A percentile compares a stretch with the other conserved stretches of the same genome.
phyloP scores from a whole-genome alignment of 306 rosid species.

The Mimosa bimucronata region DNA sequence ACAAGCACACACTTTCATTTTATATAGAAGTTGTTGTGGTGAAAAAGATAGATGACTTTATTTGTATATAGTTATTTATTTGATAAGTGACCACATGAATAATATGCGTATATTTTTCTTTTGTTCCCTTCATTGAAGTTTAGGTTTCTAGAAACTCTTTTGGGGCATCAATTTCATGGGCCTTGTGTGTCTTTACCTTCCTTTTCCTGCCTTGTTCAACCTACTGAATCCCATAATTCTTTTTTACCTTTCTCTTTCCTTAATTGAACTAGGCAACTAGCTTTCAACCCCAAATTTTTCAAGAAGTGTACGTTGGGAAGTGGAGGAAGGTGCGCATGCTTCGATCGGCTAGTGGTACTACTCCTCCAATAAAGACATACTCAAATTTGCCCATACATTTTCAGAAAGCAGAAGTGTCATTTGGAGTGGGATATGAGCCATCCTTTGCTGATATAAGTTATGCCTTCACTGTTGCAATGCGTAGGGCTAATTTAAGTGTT shows the following conservation, averaged over 20 bases:
- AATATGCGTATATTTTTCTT: not conserved
- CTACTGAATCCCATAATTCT: slow-evolving; percentile 24
- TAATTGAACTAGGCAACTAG: slow-evolving; percentile 80
- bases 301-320: slow-evolving; percentile 87
- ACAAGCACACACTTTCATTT: not conserved
- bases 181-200: not conserved
- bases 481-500: slow-evolving; percentile 92
- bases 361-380: slow-evolving; percentile 93
- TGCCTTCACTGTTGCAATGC: slow-evolving; percentile 94
- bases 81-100: slow-evolving; percentile 8
- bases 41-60: not conserved
- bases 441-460: slow-evolving; percentile 90
- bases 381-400: slow-evolving; percentile 80
- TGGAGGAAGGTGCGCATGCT: slow-evolving; percentile 96
- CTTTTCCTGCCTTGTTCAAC: not conserved
- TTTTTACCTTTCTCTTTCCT: slow-evolving; percentile 40
- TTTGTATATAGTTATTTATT: not conserved
- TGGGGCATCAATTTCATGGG: not conserved
- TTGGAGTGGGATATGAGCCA: slow-evolving; percentile 98
- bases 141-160: not conserved
- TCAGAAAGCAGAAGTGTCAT: slow-evolving; percentile 79
- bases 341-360: slow-evolving; percentile 97
- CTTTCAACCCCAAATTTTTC: slow-evolving; percentile 93
- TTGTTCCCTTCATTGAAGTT: not conserved
- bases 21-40: not conserved